These are phyloP conservation scores for Thelephora aurantiotincta DNA, from an alignment of 768 basidiomycete species.

Conservation along the genomic window DNA sequence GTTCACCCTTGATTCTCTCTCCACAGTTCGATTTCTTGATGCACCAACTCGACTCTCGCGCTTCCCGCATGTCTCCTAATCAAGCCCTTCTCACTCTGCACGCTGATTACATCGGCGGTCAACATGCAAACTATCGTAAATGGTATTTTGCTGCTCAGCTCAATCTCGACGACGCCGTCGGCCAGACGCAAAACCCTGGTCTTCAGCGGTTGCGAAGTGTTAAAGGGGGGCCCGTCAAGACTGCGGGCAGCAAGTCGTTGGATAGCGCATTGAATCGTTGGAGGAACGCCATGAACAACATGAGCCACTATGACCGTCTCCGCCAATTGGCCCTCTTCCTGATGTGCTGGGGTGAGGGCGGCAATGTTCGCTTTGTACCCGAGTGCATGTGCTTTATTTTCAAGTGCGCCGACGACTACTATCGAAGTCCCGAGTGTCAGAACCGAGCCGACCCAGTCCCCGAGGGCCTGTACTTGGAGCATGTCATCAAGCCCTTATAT, in stretches of 20 bases:
- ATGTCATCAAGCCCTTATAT: constrained; percentile 90
- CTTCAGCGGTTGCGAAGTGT: constrained; percentile 80
- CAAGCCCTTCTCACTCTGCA: constrained; percentile 94
- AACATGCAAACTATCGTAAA: constrained; percentile 98
- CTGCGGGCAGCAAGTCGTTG: constrained; percentile 61
- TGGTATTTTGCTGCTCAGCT: constrained; percentile 99
- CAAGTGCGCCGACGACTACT: constrained; percentile 99
- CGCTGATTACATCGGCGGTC: constrained; percentile 97
- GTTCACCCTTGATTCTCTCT: constrained; percentile 2
- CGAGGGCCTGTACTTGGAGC: constrained; percentile 85
- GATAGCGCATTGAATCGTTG: constrained; percentile 90
- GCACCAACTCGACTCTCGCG: constrained; percentile 93
- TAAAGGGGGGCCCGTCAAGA: constrained; percentile 41
- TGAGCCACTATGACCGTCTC: constrained; percentile 97
- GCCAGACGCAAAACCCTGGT: constrained; percentile 87
- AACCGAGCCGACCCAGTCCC: constrained; percentile 85
- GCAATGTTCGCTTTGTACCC: constrained; percentile 93
- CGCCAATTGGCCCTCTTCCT: constrained; percentile 93
- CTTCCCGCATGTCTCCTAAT: constrained; percentile 95
- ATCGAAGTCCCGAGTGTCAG: constrained; percentile 95
- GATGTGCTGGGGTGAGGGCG: constrained; percentile 97
- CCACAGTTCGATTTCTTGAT: constrained; percentile 89
- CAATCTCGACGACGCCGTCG: constrained; percentile 97
- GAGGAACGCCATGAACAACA: constrained; percentile 98
- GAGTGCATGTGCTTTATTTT: constrained; percentile 99